These are phyloP conservation scores for Suillus subalutaceus DNA, from an alignment of 768 basidiomycete species.

Conservation along the genomic window DNA sequence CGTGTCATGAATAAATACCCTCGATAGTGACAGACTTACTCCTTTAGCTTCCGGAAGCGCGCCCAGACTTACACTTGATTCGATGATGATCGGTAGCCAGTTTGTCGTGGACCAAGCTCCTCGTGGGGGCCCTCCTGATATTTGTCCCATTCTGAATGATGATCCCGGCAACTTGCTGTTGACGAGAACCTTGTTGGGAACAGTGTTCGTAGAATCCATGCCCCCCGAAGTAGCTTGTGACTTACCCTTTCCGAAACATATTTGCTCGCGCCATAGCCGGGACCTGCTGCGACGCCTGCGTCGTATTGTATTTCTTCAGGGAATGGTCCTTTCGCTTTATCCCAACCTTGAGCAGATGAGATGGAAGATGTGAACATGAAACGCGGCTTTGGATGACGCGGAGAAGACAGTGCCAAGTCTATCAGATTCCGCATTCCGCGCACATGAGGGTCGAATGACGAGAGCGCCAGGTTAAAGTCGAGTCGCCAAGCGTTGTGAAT, in stretches of 20 bases:
- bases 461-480: conserved; percentile 43
- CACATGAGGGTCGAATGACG: conserved; percentile 47
- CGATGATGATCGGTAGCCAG: conserved; percentile 49
- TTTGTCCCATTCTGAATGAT: conserved; percentile 49
- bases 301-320: conserved; percentile 39
- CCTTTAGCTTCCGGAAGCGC: conserved; percentile 28
- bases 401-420: conserved; percentile 34
- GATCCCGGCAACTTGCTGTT: conserved; percentile 39
- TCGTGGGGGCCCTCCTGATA: conserved; percentile 40
- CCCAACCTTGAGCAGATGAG: conserved; percentile 36
- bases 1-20: not conserved
- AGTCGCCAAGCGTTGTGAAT: conserved; percentile 51
- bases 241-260: conserved; percentile 43
- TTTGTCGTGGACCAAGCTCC: conserved; percentile 49
- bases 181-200: conserved; percentile 35
- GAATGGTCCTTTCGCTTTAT: conserved; percentile 29
- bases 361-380: conserved; percentile 47
- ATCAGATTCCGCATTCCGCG: conserved; percentile 39
- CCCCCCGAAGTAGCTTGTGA: not conserved
- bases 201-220: not conserved
- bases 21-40: conserved; percentile 17
- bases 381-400: conserved; percentile 29
- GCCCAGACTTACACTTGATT: conserved; percentile 33
- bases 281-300: conserved; percentile 37
- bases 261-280: conserved; percentile 52